phyloP scores from a whole-genome alignment of 1,284 basidiomycete genomes.

The Wallemia hederae region DNA sequence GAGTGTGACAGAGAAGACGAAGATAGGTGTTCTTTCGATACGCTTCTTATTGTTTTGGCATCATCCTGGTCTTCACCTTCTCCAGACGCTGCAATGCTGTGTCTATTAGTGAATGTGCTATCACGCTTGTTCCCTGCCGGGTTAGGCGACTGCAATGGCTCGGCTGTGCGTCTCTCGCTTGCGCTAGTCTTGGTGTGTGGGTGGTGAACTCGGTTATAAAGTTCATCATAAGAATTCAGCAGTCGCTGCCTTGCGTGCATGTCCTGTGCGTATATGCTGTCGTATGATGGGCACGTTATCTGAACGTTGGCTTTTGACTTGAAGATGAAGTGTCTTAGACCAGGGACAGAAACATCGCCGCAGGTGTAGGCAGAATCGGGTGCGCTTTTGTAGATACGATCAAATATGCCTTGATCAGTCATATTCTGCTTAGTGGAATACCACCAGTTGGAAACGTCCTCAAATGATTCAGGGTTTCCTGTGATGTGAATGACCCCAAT shows the following conservation, averaged over 20 bases:
- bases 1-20: no score
- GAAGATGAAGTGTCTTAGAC: conserved; percentile 76
- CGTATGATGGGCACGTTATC: conserved; percentile 49
- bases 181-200: background rate
- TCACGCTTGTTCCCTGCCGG: no score
- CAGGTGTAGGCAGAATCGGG: conserved; percentile 21
- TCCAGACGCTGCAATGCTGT: no score
- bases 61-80: no score
- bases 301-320: conserved; percentile 69
- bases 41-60: no score
- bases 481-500: conserved; percentile 3
- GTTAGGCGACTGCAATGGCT: no score
- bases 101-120: no score
- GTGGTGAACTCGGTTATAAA: background rate
- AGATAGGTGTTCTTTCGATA: no score
- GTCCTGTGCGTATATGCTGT: conserved; percentile 22
- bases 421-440: background rate
- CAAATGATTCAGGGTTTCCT: conserved; percentile 4
- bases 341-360: conserved; percentile 48
- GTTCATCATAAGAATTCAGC: conserved; percentile 28
- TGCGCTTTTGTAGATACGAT: conserved; percentile 17
- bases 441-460: background rate
- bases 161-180: background rate
- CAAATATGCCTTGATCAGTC: background rate
- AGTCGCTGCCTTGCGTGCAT: background rate